phyloP scores from a whole-genome alignment of 352 stramenopile genomes.

The Phytophthora multivora region DNA sequence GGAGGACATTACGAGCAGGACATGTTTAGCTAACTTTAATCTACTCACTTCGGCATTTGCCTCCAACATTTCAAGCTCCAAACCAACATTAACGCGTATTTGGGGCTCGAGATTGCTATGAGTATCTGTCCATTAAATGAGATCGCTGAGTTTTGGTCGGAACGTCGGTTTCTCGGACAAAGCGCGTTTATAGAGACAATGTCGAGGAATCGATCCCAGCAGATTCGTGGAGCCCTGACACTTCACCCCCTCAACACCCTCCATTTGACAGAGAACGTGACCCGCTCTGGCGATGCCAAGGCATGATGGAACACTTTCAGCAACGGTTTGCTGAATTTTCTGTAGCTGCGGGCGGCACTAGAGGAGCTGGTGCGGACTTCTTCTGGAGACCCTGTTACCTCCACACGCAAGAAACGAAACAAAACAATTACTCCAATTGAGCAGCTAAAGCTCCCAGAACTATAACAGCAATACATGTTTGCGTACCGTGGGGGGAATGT shows the following conservation, averaged over 20 bases:
- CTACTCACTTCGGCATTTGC: no score
- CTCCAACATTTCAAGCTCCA: no score
- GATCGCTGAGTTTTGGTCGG: slow-evolving; percentile 12
- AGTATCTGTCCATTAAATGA: slow-evolving; percentile 12
- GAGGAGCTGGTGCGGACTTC: slow-evolving; percentile 1
- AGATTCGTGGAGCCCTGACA: not conserved
- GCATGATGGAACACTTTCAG: slow-evolving; percentile 10
- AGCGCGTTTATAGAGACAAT: slow-evolving; percentile 11
- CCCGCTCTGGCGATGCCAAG: slow-evolving; percentile 1
- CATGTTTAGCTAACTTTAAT: no score
- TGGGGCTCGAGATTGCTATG: slow-evolving; percentile 17
- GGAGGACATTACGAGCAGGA: no score
- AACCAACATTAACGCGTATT: slow-evolving; percentile 11
- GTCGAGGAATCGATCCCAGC: slow-evolving; percentile 12
- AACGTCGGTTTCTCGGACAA: slow-evolving; percentile 3
- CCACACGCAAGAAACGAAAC: slow-evolving; percentile 3
- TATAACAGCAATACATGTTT: slow-evolving; percentile 1
- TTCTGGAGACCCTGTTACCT: not conserved
- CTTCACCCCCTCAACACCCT: not conserved
- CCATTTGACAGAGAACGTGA: slow-evolving; percentile 2
- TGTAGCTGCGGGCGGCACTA: not conserved
- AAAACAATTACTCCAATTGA: slow-evolving; percentile 6
- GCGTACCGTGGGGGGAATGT: not conserved
- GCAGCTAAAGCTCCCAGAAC: slow-evolving; percentile 2
- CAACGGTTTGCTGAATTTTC: slow-evolving; percentile 4